Percentiles rank a stretch among this genome's conserved stretches.
Conservation (phyloP, 1,284 basidiomycete genomes). For the Cutaneotrichosporon cavernicola region DNA sequence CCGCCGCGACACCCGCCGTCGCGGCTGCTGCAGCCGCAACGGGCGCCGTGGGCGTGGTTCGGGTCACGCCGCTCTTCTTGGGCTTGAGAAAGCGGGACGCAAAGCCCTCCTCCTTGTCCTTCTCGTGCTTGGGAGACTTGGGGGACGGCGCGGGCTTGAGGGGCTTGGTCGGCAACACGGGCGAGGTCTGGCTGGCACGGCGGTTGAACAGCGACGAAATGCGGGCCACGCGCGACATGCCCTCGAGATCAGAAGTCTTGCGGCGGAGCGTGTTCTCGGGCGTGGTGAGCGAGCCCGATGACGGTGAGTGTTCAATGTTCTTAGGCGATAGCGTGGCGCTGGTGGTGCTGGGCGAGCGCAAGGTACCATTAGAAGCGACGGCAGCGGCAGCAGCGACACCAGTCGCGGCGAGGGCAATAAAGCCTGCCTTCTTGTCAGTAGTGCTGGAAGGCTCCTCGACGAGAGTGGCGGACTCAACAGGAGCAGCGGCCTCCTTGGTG, state of each 20-base stretch:
- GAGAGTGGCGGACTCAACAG: background rate
- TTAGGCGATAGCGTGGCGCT: background rate
- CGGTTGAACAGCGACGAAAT: slow-evolving; percentile 14
- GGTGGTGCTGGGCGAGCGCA: too few species aligned
- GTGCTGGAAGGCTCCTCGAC: background rate
- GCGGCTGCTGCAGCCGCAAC: background rate
- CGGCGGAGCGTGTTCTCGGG: background rate
- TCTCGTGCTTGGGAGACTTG: slow-evolving; percentile 2
- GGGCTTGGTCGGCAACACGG: background rate
- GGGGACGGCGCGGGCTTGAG: background rate
- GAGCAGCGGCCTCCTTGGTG: background rate
- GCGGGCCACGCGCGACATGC: slow-evolving; percentile 7
- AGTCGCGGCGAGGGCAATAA: background rate
- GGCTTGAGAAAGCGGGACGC: slow-evolving; percentile 6
- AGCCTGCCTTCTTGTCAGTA: slow-evolving; percentile 1
- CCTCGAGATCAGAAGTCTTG: slow-evolving; percentile 2
- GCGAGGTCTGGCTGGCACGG: slow-evolving; percentile 1
- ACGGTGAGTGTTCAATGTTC: background rate
- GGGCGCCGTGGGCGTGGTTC: background rate
- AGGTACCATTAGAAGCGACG: background rate
- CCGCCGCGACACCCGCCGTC: background rate
- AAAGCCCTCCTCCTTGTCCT: slow-evolving; percentile 5
- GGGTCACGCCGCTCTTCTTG: background rate
- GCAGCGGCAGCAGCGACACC: background rate
- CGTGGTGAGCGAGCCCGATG: background rate